Percentiles rank a stretch among this genome's conserved stretches.
These are phyloP conservation scores for Candida buenavistaensis DNA, from an alignment of 1,139 yeast genomes.

Conservation along the genomic window DNA sequence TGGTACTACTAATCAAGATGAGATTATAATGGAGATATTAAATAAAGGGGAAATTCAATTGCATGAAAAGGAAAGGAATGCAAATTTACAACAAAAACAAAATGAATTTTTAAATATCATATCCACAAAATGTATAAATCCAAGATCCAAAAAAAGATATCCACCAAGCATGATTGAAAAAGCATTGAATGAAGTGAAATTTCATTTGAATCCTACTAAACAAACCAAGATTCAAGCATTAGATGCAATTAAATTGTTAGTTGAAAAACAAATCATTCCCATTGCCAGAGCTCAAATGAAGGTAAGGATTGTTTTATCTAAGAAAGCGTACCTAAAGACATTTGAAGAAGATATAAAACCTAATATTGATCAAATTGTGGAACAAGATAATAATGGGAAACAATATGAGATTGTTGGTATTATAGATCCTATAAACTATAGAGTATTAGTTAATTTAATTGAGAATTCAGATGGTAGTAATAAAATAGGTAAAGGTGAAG, in stretches of 20 bases:
- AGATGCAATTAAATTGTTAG: slow-evolving; percentile 81
- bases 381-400: slow-evolving; percentile 46
- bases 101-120: slow-evolving; percentile 83
- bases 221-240: slow-evolving; percentile 87
- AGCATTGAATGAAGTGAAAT: slow-evolving; percentile 76
- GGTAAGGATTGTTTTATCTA: slow-evolving; percentile 56
- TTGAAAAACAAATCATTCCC: slow-evolving; percentile 80
- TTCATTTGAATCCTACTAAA: slow-evolving; percentile 75
- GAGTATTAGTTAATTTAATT: slow-evolving; percentile 47
- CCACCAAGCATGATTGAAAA: slow-evolving; percentile 94
- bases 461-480: slow-evolving; percentile 53
- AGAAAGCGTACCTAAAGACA: slow-evolving; percentile 49
- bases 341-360: slow-evolving; percentile 51
- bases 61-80: slow-evolving; percentile 88
- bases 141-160: slow-evolving; percentile 83
- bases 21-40: slow-evolving; percentile 75
- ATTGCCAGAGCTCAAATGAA: slow-evolving; percentile 95
- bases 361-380: slow-evolving; percentile 53
- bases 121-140: slow-evolving; percentile 90
- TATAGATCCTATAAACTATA: slow-evolving; percentile 87
- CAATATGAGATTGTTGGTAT: slow-evolving; percentile 66
- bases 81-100: slow-evolving; percentile 70
- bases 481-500: slow-evolving; percentile 54
- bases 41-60: slow-evolving; percentile 92
- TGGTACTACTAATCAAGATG: slow-evolving; percentile 73